Evolutionary conservation across 2,329 filamentous ascomycete species (phyloP).

Genomic region (Stachybotrys chlorohalonatus): DNA sequence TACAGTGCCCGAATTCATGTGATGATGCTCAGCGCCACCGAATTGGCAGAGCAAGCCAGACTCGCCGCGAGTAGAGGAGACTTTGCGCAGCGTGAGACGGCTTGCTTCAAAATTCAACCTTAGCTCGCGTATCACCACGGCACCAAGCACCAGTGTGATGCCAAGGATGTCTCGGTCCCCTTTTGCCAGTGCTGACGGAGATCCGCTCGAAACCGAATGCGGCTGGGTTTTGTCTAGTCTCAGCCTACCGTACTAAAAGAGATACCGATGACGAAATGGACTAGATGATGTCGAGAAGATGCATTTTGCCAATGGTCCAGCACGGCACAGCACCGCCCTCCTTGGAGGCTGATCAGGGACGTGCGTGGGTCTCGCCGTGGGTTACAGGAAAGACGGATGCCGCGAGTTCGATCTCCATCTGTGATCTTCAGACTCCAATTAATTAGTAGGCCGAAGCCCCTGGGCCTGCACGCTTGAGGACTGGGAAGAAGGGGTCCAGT

Average conservation of each 20-base stretch:
- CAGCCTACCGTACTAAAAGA: background rate
- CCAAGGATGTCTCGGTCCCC: background rate
- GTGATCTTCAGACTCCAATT: too few species aligned
- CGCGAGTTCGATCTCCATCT: too few species aligned
- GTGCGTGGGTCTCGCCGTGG: background rate
- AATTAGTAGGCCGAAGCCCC: too few species aligned
- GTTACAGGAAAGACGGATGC: too few species aligned
- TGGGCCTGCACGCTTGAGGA: too few species aligned
- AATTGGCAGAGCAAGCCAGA: background rate
- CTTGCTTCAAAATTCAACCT: too few species aligned
- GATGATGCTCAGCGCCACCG: background rate
- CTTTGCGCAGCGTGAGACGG: background rate
- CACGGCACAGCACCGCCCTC: too few species aligned
- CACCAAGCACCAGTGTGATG: background rate
- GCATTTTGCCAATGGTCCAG: background rate
- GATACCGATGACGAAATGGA: background rate
- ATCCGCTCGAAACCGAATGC: background rate
- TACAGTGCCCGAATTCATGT: background rate
- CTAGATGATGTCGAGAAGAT: background rate
- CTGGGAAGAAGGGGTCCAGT: too few species aligned
- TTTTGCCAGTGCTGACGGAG: background rate
- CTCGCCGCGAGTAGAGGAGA: background rate
- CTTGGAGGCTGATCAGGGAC: background rate
- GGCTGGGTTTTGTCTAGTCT: background rate
- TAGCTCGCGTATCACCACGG: background rate